Evolutionary conservation across 768 basidiomycete genomes (phyloP).

Genomic region (Termitomyces sp.): DNA sequence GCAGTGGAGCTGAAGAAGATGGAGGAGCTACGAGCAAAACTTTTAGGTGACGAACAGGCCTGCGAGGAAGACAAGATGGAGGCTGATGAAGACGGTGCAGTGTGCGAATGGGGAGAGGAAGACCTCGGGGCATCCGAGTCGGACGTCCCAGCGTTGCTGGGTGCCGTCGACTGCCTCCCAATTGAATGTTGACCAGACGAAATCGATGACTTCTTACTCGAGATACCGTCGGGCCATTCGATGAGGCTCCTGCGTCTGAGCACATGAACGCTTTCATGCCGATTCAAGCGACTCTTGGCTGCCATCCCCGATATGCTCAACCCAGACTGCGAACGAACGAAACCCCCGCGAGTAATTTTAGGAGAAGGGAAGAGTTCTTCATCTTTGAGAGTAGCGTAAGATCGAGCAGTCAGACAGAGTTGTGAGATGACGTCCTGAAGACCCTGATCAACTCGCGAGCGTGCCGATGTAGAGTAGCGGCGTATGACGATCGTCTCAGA

Average conservation of each 20-base stretch:
- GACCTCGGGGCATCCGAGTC: conserved; percentile 20
- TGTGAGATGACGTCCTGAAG: conserved; percentile 82
- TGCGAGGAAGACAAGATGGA: conserved; percentile 26
- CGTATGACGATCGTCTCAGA: conserved; percentile 61
- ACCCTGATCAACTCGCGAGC: conserved; percentile 71
- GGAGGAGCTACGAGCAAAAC: conserved; percentile 12
- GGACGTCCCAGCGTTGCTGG: conserved; percentile 31
- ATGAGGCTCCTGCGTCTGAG: conserved; percentile 52
- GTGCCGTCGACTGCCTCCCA: conserved; percentile 29
- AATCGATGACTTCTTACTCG: conserved; percentile 20
- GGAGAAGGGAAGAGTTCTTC: conserved; percentile 61
- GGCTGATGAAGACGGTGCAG: conserved; percentile 35
- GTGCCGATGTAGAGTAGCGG: conserved; percentile 61
- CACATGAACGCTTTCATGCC: conserved; percentile 69
- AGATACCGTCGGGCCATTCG: conserved; percentile 27
- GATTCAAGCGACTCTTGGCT: conserved; percentile 58
- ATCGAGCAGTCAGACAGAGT: conserved; percentile 63
- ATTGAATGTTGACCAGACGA: conserved; percentile 21
- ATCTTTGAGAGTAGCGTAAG: conserved; percentile 58
- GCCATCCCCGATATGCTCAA: conserved; percentile 62
- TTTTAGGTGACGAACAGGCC: conserved; percentile 11
- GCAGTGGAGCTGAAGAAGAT: conserved; percentile 11
- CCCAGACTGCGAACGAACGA: conserved; percentile 55
- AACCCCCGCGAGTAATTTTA: conserved; percentile 36
- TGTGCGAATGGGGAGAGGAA: conserved; percentile 12